Evolutionary conservation across 306 rosid genomes (phyloP).

Genomic region (Mimosa bimucronata): DNA sequence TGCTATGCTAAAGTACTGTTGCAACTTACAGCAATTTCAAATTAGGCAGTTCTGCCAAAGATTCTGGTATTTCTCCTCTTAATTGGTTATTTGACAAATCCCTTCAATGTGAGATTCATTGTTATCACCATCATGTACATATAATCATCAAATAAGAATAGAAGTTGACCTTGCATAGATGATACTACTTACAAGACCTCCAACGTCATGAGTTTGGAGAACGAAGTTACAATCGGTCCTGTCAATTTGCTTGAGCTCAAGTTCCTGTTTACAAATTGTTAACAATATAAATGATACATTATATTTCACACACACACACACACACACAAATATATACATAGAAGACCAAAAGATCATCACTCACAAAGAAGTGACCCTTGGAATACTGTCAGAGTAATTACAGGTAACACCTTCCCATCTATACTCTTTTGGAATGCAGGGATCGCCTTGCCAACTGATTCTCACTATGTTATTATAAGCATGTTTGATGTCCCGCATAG

Average conservation of each 20-base stretch:
- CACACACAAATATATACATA: too few species aligned
- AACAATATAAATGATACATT: too few species aligned
- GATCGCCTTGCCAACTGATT: constrained; percentile 4
- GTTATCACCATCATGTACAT: too few species aligned
- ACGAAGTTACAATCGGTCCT: neutral
- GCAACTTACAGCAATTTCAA: constrained; percentile 28
- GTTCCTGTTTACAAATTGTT: neutral
- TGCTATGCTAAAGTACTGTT: neutral
- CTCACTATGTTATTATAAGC: neutral
- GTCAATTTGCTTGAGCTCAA: neutral
- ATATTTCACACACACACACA: too few species aligned
- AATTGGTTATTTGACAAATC: constrained; percentile 32
- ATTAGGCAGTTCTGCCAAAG: constrained; percentile 3
- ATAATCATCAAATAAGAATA: too few species aligned
- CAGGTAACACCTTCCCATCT: constrained; percentile 1
- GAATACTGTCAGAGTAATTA: neutral
- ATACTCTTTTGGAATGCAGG: neutral
- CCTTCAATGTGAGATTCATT: too few species aligned
- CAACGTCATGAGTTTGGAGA: neutral
- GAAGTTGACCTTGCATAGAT: too few species aligned
- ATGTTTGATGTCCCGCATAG: neutral
- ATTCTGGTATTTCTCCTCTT: constrained; percentile 22
- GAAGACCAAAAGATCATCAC: too few species aligned
- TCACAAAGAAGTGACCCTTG: constrained; percentile 1
- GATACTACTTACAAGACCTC: constrained; percentile 22